Evolutionary conservation across 352 stramenopile species (phyloP).

Genomic region (Pythium sukuiense): DNA sequence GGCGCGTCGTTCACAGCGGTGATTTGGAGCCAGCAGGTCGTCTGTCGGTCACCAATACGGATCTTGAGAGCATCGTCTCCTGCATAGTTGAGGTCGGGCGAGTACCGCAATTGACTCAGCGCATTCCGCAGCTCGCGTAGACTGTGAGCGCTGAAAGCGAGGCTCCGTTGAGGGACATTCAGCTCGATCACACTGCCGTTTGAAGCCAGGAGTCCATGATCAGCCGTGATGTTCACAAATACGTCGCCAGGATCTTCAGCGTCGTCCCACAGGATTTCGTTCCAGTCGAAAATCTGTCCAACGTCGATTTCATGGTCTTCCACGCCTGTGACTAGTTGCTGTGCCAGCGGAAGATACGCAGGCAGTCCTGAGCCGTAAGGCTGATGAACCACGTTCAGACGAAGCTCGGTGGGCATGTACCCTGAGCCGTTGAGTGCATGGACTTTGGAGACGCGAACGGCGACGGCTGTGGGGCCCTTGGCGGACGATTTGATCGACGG

Average conservation of each 20-base stretch:
- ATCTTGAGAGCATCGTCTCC: conserved; percentile 6
- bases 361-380: neutral
- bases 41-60: neutral
- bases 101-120: conserved; percentile 11
- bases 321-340: neutral
- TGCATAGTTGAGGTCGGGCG: conserved; percentile 5
- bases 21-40: conserved; percentile 18
- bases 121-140: neutral
- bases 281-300: conserved; percentile 5
- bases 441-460: neutral
- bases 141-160: neutral
- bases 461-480: neutral
- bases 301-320: conserved; percentile 6
- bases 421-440: neutral
- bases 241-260: neutral
- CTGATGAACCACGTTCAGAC: neutral
- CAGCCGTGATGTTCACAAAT: neutral
- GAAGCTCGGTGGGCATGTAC: neutral
- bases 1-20: conserved; percentile 30
- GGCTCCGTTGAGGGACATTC: neutral
- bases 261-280: neutral
- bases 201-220: conserved; percentile 2
- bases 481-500: neutral
- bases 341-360: neutral
- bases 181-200: neutral